Evolutionary conservation across 495 filamentous ascomycete genomes (phyloP).

Genomic region (Neurospora sublineolata): DNA sequence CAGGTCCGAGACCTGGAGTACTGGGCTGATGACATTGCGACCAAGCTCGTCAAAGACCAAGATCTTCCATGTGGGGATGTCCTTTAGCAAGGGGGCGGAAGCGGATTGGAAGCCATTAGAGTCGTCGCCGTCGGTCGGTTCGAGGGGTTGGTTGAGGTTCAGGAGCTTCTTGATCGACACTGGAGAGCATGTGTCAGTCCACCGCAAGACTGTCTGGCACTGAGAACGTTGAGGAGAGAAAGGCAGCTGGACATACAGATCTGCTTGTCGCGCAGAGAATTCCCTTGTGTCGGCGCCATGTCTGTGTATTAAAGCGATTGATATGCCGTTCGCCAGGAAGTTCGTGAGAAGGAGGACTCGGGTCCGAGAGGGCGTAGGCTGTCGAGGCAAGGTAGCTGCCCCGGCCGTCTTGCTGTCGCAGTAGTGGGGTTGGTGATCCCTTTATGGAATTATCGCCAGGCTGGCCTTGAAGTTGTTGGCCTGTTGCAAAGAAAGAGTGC

Average conservation of each 20-base stretch:
- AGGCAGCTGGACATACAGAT: constrained; percentile 50
- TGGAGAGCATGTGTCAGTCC: constrained; percentile 27
- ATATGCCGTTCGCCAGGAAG: background rate
- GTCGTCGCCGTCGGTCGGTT: constrained; percentile 42
- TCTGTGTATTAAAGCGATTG: background rate
- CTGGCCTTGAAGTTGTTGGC: background rate
- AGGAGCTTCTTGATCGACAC: constrained; percentile 92
- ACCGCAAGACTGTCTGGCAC: background rate
- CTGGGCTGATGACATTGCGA: constrained; percentile 75
- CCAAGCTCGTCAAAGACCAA: constrained; percentile 39
- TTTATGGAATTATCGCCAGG: background rate
- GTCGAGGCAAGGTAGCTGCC: background rate
- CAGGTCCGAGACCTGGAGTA: constrained; percentile 85
- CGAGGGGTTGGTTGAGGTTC: constrained; percentile 72
- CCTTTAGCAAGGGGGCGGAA: constrained; percentile 71
- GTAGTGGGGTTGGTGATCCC: background rate
- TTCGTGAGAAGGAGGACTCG: background rate
- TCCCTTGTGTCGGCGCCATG: constrained; percentile 40
- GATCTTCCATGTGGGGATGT: constrained; percentile 59
- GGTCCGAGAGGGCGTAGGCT: background rate
- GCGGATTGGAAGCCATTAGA: constrained; percentile 56
- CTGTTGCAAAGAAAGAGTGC: background rate
- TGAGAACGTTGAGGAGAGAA: constrained; percentile 25
- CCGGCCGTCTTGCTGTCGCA: background rate
- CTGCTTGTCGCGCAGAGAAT: constrained; percentile 89